Evolutionary conservation across 129 eudicot species (phyloP).

Genomic region (Glebionis coronaria): DNA sequence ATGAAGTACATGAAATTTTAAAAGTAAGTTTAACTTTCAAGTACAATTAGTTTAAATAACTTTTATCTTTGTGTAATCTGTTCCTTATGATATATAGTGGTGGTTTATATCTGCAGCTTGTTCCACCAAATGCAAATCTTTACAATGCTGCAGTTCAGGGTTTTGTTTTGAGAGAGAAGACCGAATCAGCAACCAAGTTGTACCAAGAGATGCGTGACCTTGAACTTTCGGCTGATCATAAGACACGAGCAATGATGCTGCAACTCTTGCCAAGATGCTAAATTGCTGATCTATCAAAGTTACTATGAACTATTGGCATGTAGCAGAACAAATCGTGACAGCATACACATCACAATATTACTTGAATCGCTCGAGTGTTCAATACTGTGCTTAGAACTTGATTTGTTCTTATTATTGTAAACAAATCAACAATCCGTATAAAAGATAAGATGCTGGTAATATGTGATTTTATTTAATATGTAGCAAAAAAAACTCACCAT

Average conservation of each 20-base stretch:
- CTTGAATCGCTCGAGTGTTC: neutral
- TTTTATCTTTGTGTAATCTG: neutral
- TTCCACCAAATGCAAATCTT: constrained; percentile 60
- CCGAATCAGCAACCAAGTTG: constrained; percentile 59
- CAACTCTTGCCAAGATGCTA: constrained; percentile 49
- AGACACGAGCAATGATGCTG: constrained; percentile 88
- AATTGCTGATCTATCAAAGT: constrained; percentile 7
- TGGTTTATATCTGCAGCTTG: constrained; percentile 34
- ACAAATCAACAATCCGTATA: neutral
- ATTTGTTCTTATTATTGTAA: constrained; percentile 11
- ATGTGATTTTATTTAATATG: neutral
- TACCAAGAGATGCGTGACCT: constrained; percentile 65
- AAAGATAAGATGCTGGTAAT: neutral
- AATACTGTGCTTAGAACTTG: neutral
- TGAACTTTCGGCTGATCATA: constrained; percentile 70
- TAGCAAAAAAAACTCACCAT: constrained; percentile 3
- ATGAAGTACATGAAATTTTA: constrained; percentile 63
- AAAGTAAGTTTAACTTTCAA: constrained; percentile 39
- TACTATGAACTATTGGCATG: neutral
- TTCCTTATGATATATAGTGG: neutral
- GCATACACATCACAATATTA: neutral
- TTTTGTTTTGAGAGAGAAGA: constrained; percentile 49
- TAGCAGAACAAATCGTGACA: neutral
- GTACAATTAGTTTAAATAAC: constrained; percentile 5
- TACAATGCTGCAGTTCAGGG: constrained; percentile 92